These are phyloP conservation scores for Cucurbita moschata DNA, from an alignment of 306 rosid genomes.

Conservation along the genomic window DNA sequence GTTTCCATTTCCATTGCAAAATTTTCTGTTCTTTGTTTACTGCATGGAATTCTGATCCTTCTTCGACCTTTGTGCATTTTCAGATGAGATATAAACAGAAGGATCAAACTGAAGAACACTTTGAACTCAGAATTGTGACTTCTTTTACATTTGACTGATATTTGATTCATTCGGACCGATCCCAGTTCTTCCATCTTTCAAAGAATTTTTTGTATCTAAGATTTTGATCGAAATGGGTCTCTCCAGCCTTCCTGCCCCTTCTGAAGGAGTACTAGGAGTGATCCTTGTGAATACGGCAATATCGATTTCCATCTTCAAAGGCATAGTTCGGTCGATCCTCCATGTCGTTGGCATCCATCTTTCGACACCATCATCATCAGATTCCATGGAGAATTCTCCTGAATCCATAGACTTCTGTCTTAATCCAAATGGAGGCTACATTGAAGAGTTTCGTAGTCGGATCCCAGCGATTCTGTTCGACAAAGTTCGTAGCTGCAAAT, in stretches of 20 bases:
- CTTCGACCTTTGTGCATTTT: not conserved
- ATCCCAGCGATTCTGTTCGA: constrained; percentile 49
- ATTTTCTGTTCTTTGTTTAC: not conserved
- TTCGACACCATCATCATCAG: constrained; percentile 32
- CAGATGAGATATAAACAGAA: constrained; percentile 1
- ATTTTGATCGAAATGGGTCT: constrained; percentile 57
- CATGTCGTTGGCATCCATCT: constrained; percentile 51
- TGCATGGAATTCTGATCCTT: not conserved
- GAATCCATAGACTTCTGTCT: constrained; percentile 34
- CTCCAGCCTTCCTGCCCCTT: constrained; percentile 88
- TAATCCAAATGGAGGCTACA: constrained; percentile 29
- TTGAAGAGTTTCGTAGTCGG: constrained; percentile 53
- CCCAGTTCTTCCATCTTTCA: not conserved
- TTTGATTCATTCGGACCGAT: not conserved
- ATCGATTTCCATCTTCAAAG: constrained; percentile 70
- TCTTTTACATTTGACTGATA: not conserved
- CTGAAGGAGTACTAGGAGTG: constrained; percentile 76
- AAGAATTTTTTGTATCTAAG: not conserved
- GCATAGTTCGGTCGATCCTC: constrained; percentile 62
- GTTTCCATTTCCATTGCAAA: not conserved
- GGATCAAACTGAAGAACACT: not conserved
- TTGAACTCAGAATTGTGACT: not conserved
- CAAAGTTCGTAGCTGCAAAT: constrained; percentile 25
- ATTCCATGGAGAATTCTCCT: constrained; percentile 24
- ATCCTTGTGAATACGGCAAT: constrained; percentile 65